Conservation (phyloP, 2,329 filamentous ascomycete species). For the Xylariaceae sp. region DNA sequence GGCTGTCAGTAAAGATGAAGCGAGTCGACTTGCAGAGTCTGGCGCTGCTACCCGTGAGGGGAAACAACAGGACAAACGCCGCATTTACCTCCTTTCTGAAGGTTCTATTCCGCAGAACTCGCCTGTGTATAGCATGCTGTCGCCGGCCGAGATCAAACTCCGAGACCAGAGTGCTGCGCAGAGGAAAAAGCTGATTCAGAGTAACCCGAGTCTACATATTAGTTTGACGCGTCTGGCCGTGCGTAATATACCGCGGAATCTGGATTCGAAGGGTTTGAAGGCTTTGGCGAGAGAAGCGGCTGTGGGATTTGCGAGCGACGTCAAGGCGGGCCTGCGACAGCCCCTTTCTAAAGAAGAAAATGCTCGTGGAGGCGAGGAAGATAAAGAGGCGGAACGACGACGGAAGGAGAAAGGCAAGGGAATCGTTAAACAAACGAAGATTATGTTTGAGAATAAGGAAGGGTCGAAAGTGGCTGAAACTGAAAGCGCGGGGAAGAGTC, state of each 20-base stretch:
- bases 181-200: constrained; percentile 83
- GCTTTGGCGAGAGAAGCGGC: constrained; percentile 85
- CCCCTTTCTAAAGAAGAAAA: constrained; percentile 88
- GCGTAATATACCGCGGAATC: constrained; percentile 79
- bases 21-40: constrained; percentile 66
- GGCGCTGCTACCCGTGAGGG: constrained; percentile 58
- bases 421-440: constrained; percentile 88
- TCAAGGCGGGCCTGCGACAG: constrained; percentile 68
- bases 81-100: constrained; percentile 81
- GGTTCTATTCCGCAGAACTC: constrained; percentile 75
- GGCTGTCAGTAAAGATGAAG: constrained; percentile 79
- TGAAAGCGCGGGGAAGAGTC: constrained; percentile 71
- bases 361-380: constrained; percentile 69
- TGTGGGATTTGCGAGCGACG: constrained; percentile 88
- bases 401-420: constrained; percentile 76
- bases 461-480: constrained; percentile 78
- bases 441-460: constrained; percentile 84
- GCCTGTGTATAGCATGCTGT: constrained; percentile 68
- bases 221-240: constrained; percentile 86
- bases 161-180: constrained; percentile 82
- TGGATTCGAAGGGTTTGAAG: constrained; percentile 84
- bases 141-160: constrained; percentile 77
- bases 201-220: constrained; percentile 82
- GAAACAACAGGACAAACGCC: constrained; percentile 79
- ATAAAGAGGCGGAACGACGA: constrained; percentile 71